Evolutionary conservation across 1,284 basidiomycete genomes (phyloP), one percentile per base, ranked within the genome.

Genomic region (Vanrija pseudolonga): DNA sequence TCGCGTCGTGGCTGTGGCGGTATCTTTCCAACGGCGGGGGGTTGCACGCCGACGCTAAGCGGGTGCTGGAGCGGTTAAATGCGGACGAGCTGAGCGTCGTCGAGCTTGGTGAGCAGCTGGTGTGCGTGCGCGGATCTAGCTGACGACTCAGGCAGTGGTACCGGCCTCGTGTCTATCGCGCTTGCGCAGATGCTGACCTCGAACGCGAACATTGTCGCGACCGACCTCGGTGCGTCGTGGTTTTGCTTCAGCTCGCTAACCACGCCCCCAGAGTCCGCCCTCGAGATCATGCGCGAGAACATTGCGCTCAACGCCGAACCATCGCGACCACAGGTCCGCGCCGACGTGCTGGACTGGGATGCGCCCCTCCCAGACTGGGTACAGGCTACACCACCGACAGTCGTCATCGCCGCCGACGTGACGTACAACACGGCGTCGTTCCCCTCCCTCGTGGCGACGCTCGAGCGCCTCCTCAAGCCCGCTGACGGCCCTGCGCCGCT

Each of bases 371-470:
- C 88, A 0, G 32, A 54, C 0, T 79, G 80, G 49, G 78, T 81
- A n/a, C 32, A 49, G 7, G 9, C 42, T 2, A 26, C 45, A 28
- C 47, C 47, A 56, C 66, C 71, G 2, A 44, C 66, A n/a, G 47
- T 75, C 3, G 60, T 77, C 53, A 61, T 77, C 52, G 90, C 92
- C 83, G 88, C 90, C 14, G 90, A 94, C 66, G 88, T 93, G 9
- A 86, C 89, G 0, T 93, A 93, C 77, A 93, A 93, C 74, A 90
- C 88, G 0, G 76, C 84, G 1, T 88, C 89, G 1, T 94, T 93
- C 73, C 82, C 86, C 6, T 55, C 62, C 0, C 66, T 77, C 11
- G 53, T 74, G 9, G 50, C 41, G 7, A 76, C 76, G 4, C 60
- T 77, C 3, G 53, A 53, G 17, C 37, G 59, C 2, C 63, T 76